phyloP scores from a whole-genome alignment of 1,284 basidiomycete species.

The Ceratobasidium sp. region DNA sequence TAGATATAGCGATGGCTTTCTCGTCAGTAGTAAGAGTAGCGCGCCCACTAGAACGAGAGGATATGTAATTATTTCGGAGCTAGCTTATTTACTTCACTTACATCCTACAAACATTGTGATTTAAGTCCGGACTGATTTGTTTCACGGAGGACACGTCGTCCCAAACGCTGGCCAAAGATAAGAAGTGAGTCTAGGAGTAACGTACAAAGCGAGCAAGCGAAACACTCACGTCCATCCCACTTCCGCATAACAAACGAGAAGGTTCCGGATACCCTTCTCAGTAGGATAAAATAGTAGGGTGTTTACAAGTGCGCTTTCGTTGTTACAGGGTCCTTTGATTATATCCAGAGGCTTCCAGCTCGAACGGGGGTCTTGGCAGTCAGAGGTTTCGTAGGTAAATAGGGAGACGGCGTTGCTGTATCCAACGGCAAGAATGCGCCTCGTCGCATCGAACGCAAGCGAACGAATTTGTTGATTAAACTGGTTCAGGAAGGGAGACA shows the following conservation, averaged over 20 bases:
- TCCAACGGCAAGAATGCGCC: neutral
- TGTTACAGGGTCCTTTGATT: neutral
- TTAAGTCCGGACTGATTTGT: neutral
- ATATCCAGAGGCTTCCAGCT: neutral
- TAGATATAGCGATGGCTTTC: neutral
- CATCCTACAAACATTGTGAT: neutral
- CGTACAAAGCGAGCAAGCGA: no score
- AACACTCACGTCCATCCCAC: neutral
- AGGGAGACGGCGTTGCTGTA: neutral
- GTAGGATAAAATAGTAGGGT: neutral
- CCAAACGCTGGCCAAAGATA: neutral
- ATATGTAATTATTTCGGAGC: no score
- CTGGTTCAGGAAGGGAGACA: neutral
- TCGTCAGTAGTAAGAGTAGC: neutral
- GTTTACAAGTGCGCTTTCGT: neutral
- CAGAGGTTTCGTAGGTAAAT: neutral
- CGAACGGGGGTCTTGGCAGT: neutral
- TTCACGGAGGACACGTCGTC: neutral
- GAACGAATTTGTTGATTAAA: neutral
- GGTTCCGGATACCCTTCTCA: neutral
- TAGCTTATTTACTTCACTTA: neutral
- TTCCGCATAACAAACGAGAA: neutral
- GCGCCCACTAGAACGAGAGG: neutral
- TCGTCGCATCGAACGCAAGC: conserved; percentile 5
- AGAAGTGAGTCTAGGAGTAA: neutral